Evolutionary conservation across 2,329 filamentous ascomycete species (phyloP), one percentile per base, ranked within the genome.

Genomic region (Penicillium palitans): DNA sequence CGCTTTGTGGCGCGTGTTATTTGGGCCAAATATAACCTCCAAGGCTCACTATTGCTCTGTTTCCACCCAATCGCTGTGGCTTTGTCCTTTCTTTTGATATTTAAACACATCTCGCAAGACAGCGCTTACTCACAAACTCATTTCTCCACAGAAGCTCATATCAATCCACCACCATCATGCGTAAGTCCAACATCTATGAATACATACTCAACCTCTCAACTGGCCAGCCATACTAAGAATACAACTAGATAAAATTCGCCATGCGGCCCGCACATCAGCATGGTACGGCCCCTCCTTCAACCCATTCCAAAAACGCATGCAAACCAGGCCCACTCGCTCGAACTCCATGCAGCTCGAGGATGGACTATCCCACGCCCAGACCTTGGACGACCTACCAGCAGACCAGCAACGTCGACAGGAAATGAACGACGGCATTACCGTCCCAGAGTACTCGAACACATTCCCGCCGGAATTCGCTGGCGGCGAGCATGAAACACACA

Each of bases 251-350:
- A 76, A 70, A 62, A 76, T 75, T 57, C 72, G 74, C 46, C 69
- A 72, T 39, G 65, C 71, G 59, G 76, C 76, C 55, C 72, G 70
- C 35, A 68, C 68, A 19, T 66, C 74, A 52, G 76, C 77, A 42
- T 78, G 77, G 76, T 78, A 77, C 58, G 74, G 76, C 56, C 64
- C 73, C 8, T 72, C 65, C 6, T 69, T 70, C 53, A 79, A 79
- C 52, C 77, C 77, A 17, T 79, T 78, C 60, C 75, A 74, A 52
- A 78, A 77, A 54, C 33, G 33, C 33, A 71, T 74, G 61, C 70
- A 69, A 66, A 27, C 67, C 24, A 37, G 42, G 6, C 24, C 37
- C 40, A 27, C 66, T 15, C 67, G 60, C 42, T 62, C 66, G n/a
- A 58, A 63, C 33, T 69, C 72, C 35, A 65, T 70, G 31, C 66